Conservation (phyloP, 208 protist species). For the Acanthamoeba culbertsoni region DNA sequence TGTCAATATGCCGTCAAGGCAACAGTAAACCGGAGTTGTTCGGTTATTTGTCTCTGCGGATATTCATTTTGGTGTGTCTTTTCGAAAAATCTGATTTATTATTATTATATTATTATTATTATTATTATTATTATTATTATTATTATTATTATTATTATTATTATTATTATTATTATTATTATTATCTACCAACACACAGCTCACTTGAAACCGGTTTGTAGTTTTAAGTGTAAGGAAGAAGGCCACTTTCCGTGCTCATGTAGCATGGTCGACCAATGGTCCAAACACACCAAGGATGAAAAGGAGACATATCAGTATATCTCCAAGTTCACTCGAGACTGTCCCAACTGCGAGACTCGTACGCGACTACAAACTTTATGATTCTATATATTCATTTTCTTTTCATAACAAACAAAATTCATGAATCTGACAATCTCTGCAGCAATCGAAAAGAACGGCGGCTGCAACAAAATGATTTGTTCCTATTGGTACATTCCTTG, state of each 20-base stretch:
- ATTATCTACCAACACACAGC: no score
- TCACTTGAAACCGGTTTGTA: no score
- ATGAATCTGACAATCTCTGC: not conserved
- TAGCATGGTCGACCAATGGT: not conserved
- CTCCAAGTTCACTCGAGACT: slow-evolving; percentile 30
- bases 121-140: no score
- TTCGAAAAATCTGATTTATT: no score
- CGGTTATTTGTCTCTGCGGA: not conserved
- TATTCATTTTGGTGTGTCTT: slow-evolving; percentile 34
- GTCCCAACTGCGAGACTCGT: slow-evolving; percentile 12
- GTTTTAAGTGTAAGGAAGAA: slow-evolving; percentile 30
- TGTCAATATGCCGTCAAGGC: slow-evolving; percentile 17
- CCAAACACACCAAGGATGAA: not conserved
- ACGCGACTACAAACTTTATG: not conserved
- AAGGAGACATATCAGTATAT: slow-evolving; percentile 12
- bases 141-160: no score
- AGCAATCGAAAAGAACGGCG: slow-evolving; percentile 37
- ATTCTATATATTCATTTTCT: no score
- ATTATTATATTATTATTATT: no score
- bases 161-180: no score
- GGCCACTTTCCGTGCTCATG: slow-evolving; percentile 7
- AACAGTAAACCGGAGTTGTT: not conserved
- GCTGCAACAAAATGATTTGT: slow-evolving; percentile 25
- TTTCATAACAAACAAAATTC: no score
- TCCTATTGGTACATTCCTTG: not conserved